Evolutionary conservation across 306 rosid genomes (phyloP), one percentile per base, ranked within the genome.

Genomic region (Cotoneaster glaucophyllus): DNA sequence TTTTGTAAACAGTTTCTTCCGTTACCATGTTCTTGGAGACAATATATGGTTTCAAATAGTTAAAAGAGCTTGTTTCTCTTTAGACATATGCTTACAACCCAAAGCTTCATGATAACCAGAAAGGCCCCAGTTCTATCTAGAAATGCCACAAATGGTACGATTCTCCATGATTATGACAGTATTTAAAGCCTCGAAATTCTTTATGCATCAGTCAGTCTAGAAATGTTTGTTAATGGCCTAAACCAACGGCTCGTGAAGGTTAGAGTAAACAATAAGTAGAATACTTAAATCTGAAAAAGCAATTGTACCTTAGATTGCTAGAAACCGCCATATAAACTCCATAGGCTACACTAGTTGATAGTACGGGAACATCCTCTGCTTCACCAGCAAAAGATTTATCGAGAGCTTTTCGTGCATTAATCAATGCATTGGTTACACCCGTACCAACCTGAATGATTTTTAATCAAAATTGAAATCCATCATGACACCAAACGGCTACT

Each of bases 301-400:
- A 43, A n/a, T 24, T 32, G 77, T 89, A 95, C 99, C 99, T 89
- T 81, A 92, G 88, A 65, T 95, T 95, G 92, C 97, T 92, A 24
- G 99, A 95, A 81, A 95, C 83, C 29, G 97, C 90, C 97, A 92
- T 90, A 74, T 90, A 95, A 71, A 89, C 87, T 68, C 99, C 97
- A 83, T 92, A 95, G 59, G 92, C 97, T 63, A 73, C 90, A 76
- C 97, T 95, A 31, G 99, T 95, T 69, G 97, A 86, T 67, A 92
- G 28, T 65, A 92, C 74, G 66, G 98, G 98, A 70, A 95, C 83
- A 73, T 92, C 96, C 81, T 95, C 97, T 43, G 93, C 81, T 87
- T 90, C 96, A 41, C 75, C 93, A 2, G 78, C 88, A 74, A 89
- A 86, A 44, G 90, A 64, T 88, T 95, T 90, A 37, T 92, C 66